These are phyloP conservation scores for Podospora pseudocomata DNA, from an alignment of 495 filamentous ascomycete genomes.

Conservation along the genomic window DNA sequence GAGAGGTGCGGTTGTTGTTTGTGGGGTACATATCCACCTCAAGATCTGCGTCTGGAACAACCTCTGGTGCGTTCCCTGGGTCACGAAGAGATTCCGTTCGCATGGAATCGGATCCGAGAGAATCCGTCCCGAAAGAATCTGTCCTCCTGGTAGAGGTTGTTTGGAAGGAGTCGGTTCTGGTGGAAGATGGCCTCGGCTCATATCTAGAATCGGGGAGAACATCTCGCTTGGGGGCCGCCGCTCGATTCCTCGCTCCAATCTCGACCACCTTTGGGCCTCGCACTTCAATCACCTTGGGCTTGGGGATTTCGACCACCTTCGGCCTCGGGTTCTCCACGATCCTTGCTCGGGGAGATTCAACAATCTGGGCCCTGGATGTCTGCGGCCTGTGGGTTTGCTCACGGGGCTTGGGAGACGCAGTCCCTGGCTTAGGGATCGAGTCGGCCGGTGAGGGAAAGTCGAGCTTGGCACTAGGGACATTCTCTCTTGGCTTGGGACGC, in stretches of 20 bases:
- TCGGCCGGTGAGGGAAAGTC: not conserved
- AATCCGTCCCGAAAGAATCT: not conserved
- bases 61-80: conserved; percentile 19
- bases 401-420: not conserved
- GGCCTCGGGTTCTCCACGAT: conserved; percentile 5
- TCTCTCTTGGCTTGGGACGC: conserved; percentile 8
- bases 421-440: not conserved
- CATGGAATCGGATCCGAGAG: not conserved
- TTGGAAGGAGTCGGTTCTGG: not conserved
- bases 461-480: not conserved
- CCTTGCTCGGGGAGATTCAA: conserved; percentile 12
- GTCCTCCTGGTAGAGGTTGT: not conserved
- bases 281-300: conserved; percentile 8
- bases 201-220: not conserved
- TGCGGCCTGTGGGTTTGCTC: not conserved
- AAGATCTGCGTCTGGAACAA: conserved; percentile 17
- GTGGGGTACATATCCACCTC: conserved; percentile 26
- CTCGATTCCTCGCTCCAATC: conserved; percentile 20
- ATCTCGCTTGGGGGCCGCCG: conserved; percentile 4
- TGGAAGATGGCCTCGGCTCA: not conserved
- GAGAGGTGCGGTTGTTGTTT: conserved; percentile 36
- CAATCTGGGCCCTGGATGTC: not conserved
- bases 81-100: conserved; percentile 16
- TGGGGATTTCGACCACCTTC: conserved; percentile 3
- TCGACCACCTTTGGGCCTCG: conserved; percentile 25